A percentile compares a stretch with the other conserved stretches of the same genome.
Conservation (phyloP, 2,329 filamentous ascomycete genomes). For the Stagonosporopsis rhizophila region DNA sequence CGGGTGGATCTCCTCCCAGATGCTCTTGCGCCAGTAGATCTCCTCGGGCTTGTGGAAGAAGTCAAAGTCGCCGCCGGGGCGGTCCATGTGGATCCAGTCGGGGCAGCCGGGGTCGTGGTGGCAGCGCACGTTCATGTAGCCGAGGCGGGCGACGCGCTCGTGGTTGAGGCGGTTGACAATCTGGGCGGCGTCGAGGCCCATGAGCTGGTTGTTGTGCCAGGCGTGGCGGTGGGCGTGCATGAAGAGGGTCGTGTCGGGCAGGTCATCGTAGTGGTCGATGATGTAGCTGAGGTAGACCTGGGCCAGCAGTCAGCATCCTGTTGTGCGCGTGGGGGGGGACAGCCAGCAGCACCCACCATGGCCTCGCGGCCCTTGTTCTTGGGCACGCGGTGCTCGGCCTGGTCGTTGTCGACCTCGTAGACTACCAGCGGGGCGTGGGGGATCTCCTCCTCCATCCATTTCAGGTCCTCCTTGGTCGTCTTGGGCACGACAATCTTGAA, state of each 20-base stretch:
- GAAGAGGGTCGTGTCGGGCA: constrained; percentile 66
- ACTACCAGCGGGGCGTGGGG: constrained; percentile 51
- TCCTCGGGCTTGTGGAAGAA: constrained; percentile 51
- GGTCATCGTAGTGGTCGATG: constrained; percentile 66
- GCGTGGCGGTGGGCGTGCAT: constrained; percentile 62
- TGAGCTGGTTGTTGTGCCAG: constrained; percentile 67
- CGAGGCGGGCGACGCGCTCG: constrained; percentile 59
- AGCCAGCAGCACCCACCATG: constrained; percentile 50
- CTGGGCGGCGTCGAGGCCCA: constrained; percentile 58
- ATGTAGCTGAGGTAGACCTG: constrained; percentile 66
- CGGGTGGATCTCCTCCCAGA: constrained; percentile 53
- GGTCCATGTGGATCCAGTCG: constrained; percentile 61
- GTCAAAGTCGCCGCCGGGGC: constrained; percentile 50
- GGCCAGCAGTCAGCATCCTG: constrained; percentile 11
- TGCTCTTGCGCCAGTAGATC: constrained; percentile 42
- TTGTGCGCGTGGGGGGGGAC: too few relatives aligned
- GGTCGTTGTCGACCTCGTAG: constrained; percentile 62
- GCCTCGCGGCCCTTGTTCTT: constrained; percentile 69
- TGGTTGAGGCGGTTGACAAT: constrained; percentile 61
- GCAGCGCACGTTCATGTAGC: constrained; percentile 68
- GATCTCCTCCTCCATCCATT: constrained; percentile 47
- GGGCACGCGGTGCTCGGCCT: constrained; percentile 58
- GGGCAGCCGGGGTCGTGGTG: constrained; percentile 65
- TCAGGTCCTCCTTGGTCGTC: constrained; percentile 47
- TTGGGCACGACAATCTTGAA: constrained; percentile 47